These are phyloP conservation scores for Colletotrichum shisoi DNA, from an alignment of 2,329 filamentous ascomycete species.

Conservation along the genomic window DNA sequence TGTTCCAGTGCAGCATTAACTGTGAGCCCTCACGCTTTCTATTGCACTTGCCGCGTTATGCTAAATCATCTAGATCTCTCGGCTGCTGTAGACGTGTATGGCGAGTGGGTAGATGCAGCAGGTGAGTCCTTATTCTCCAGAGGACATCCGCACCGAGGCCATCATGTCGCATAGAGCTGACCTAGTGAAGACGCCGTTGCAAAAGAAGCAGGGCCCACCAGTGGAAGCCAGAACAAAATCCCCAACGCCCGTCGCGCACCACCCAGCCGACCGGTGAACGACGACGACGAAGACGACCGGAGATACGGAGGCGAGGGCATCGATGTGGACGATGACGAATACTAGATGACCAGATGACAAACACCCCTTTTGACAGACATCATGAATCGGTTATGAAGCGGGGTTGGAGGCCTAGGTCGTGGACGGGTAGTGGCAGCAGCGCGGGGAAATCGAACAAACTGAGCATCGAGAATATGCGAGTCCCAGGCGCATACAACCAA, in stretches of 20 bases:
- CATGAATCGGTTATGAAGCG: not conserved
- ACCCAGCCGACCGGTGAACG: slow-evolving; percentile 44
- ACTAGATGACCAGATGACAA: slow-evolving; percentile 49
- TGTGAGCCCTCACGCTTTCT: slow-evolving; percentile 63
- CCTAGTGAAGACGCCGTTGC: slow-evolving; percentile 57
- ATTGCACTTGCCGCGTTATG: slow-evolving; percentile 26
- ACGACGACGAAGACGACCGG: slow-evolving; percentile 61
- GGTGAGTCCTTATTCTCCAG: slow-evolving; percentile 49
- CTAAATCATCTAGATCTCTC: slow-evolving; percentile 72
- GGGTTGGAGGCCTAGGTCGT: not conserved
- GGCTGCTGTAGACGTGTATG: slow-evolving; percentile 92
- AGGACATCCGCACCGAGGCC: not conserved
- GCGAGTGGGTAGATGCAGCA: slow-evolving; percentile 94
- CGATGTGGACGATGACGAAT: slow-evolving; percentile 64
- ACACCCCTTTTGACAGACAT: not conserved
- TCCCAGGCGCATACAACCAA: not conserved
- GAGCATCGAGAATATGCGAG: not conserved
- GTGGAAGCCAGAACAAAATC: slow-evolving; percentile 32
- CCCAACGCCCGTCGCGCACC: slow-evolving; percentile 26
- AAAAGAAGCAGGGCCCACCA: slow-evolving; percentile 51
- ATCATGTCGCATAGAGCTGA: not conserved
- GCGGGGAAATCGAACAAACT: not conserved
- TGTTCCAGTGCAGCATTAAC: slow-evolving; percentile 91
- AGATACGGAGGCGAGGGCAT: slow-evolving; percentile 64
- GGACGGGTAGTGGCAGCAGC: not conserved